Percentiles rank a stretch among this genome's conserved stretches.
Evolutionary conservation across 805 yeast genomes (phyloP).

Genomic region (Suhomyces faveliae): DNA sequence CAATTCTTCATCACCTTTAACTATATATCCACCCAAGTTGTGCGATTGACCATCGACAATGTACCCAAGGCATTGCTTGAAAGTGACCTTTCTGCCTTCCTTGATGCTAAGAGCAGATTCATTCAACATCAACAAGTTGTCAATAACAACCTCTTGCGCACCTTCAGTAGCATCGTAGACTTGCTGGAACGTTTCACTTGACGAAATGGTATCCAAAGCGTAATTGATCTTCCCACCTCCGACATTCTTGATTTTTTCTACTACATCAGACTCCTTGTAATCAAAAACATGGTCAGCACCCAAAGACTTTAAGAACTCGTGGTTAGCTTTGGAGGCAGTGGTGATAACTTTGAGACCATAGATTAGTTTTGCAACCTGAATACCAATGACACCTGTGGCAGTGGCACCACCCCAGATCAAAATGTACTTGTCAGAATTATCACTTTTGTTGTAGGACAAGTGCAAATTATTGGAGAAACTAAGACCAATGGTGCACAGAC

Average conservation of each 20-base stretch:
- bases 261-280: constrained; percentile 25
- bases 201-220: constrained; percentile 28
- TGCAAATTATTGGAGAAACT: constrained; percentile 13
- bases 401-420: constrained; percentile 15
- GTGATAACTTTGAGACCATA: constrained; percentile 13
- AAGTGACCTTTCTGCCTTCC: constrained; percentile 5
- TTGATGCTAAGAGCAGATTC: constrained; percentile 1
- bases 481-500: constrained; percentile 8
- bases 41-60: constrained; percentile 5
- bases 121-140: constrained; percentile 6
- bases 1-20: neutral
- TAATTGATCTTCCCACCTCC: constrained; percentile 22
- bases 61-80: constrained; percentile 8
- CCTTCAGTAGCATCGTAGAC: constrained; percentile 29
- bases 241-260: constrained; percentile 19
- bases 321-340: constrained; percentile 10
- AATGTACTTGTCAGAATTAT: constrained; percentile 20
- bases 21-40: neutral
- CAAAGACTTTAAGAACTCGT: constrained; percentile 8
- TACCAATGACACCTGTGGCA: constrained; percentile 10
- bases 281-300: constrained; percentile 32
- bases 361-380: constrained; percentile 11
- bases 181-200: constrained; percentile 20
- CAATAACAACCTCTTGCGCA: constrained; percentile 14
- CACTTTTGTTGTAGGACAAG: constrained; percentile 7